Evolutionary conservation across 371 early-diverging fungal genomes (phyloP).

Genomic region (Apophysomyces ossiformis): DNA sequence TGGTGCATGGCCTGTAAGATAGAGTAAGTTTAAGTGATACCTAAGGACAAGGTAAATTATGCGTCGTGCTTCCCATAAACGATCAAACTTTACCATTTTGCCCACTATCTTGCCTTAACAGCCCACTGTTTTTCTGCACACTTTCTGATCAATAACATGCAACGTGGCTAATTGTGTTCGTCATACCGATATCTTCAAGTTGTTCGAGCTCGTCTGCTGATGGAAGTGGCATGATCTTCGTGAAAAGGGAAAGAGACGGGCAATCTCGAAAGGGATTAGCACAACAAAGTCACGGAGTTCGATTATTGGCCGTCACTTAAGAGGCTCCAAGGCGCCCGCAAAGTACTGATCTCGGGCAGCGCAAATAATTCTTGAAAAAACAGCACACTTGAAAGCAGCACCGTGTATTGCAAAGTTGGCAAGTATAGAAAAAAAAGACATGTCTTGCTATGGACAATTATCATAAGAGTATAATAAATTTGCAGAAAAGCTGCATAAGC

Average conservation of each 20-base stretch:
- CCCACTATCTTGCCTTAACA: constrained; percentile 64
- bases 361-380: too few relatives aligned
- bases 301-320: background rate
- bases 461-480: too few relatives aligned
- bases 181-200: constrained; percentile 77
- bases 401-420: too few relatives aligned
- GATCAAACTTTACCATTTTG: background rate
- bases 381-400: too few relatives aligned
- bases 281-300: constrained; percentile 5
- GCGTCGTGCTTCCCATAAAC: background rate
- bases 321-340: too few relatives aligned
- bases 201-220: constrained; percentile 80
- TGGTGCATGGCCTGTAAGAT: constrained; percentile 78
- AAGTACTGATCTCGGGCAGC: too few relatives aligned
- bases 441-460: too few relatives aligned
- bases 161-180: background rate
- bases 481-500: too few relatives aligned
- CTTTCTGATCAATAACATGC: background rate
- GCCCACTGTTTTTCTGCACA: constrained; percentile 88
- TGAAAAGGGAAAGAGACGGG: constrained; percentile 3
- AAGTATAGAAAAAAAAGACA: too few relatives aligned
- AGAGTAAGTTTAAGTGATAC: background rate
- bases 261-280: too few relatives aligned
- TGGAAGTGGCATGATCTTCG: constrained; percentile 66
- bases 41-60: background rate